A percentile compares a stretch with the other conserved stretches of the same genome.
Evolutionary conservation across 2,329 filamentous ascomycete species (phyloP).

Genomic region (Grosmannia serpens): DNA sequence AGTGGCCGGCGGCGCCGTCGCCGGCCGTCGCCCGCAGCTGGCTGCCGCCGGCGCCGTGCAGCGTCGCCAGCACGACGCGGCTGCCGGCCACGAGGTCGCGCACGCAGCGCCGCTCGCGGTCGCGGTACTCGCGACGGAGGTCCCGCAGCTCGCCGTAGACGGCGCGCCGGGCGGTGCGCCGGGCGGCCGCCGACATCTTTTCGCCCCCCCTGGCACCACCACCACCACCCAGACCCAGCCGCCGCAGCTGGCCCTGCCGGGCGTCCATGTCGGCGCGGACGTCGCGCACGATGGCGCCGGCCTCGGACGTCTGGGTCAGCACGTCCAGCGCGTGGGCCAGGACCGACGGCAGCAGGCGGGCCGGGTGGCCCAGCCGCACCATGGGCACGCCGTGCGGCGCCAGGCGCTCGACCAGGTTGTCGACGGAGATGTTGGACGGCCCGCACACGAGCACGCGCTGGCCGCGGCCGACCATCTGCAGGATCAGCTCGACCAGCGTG

Average conservation of each 20-base stretch:
- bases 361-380: slow-evolving; percentile 83
- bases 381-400: slow-evolving; percentile 76
- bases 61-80: slow-evolving; percentile 80
- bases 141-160: slow-evolving; percentile 82
- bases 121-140: slow-evolving; percentile 76
- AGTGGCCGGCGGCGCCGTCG: slow-evolving; percentile 45
- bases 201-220: not conserved
- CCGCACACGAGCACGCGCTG: slow-evolving; percentile 84
- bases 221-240: slow-evolving; percentile 30
- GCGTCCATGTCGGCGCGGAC: slow-evolving; percentile 86
- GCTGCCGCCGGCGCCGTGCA: slow-evolving; percentile 82
- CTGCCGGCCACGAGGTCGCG: slow-evolving; percentile 62
- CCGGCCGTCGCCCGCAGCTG: slow-evolving; percentile 45
- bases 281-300: slow-evolving; percentile 79
- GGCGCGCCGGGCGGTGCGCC: slow-evolving; percentile 51
- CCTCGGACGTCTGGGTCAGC: slow-evolving; percentile 80
- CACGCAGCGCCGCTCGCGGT: slow-evolving; percentile 74
- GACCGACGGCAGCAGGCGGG: slow-evolving; percentile 77
- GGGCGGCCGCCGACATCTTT: not conserved
- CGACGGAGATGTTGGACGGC: slow-evolving; percentile 91
- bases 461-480: slow-evolving; percentile 69
- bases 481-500: slow-evolving; percentile 85
- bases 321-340: slow-evolving; percentile 84
- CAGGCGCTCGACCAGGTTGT: slow-evolving; percentile 93
- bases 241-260: not conserved